These are phyloP conservation scores for Trametes maxima DNA, from an alignment of 768 basidiomycete species.

Conservation along the genomic window DNA sequence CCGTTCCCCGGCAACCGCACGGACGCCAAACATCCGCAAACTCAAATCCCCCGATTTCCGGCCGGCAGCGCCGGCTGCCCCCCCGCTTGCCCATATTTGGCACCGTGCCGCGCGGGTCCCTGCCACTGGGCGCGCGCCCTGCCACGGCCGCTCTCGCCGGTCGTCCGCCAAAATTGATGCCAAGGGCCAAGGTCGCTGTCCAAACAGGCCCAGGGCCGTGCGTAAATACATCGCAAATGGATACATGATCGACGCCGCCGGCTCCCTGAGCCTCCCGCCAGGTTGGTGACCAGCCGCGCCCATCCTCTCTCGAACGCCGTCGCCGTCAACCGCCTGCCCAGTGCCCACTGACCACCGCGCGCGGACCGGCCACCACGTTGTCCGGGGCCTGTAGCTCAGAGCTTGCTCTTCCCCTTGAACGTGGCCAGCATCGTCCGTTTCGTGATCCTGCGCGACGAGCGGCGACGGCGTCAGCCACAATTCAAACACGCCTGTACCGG, in stretches of 20 bases:
- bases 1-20: slow-evolving; percentile 19
- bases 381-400: slow-evolving; percentile 30
- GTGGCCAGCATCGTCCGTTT: slow-evolving; percentile 68
- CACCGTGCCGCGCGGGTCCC: neutral
- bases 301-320: neutral
- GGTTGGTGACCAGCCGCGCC: neutral
- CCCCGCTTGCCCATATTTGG: no score
- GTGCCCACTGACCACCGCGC: no score
- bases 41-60: neutral
- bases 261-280: neutral
- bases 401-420: slow-evolving; percentile 59
- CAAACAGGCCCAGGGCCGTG: slow-evolving; percentile 1
- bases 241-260: neutral
- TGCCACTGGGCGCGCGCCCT: neutral
- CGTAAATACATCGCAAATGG: neutral
- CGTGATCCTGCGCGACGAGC: slow-evolving; percentile 48
- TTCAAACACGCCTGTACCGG: slow-evolving; percentile 29
- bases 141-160: neutral
- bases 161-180: slow-evolving; percentile 1
- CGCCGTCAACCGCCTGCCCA: no score
- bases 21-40: slow-evolving; percentile 23
- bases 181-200: slow-evolving; percentile 3
- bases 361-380: neutral
- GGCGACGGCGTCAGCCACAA: slow-evolving; percentile 17
- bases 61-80: neutral